Conservation (phyloP, 78 protist species). For the Polysphondylium violaceum region DNA sequence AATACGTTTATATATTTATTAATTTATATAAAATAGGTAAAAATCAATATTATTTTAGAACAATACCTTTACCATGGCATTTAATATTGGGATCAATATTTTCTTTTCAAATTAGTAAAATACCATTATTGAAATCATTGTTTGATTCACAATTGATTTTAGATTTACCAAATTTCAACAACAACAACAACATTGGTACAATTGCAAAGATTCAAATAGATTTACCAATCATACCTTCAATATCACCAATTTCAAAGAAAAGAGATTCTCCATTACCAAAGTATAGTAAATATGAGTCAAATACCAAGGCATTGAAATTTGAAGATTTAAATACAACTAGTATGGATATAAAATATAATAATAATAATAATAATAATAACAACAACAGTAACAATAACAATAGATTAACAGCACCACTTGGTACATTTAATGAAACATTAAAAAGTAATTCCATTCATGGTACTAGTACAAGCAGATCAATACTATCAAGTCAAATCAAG, state of each 20-base stretch:
- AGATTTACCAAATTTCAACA: neutral
- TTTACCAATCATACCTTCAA: neutral
- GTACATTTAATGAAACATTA: no score
- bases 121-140: constrained; percentile 7
- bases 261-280: constrained; percentile 1
- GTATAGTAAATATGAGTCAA: neutral
- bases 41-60: neutral
- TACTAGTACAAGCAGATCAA: neutral
- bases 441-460: neutral
- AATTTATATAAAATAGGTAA: neutral
- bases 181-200: neutral
- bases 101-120: constrained; percentile 44
- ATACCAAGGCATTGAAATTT: constrained; percentile 1
- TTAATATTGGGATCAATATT: constrained; percentile 32
- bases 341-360: neutral
- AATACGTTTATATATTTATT: neutral
- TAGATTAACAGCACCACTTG: no score
- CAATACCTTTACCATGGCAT: constrained; percentile 61
- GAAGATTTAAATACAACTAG: constrained; percentile 9
- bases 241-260: constrained; percentile 2
- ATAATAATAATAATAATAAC: neutral
- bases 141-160: constrained; percentile 4
- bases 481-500: constrained; percentile 1
- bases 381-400: neutral
- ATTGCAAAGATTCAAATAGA: neutral